Conservation (phyloP, 495 filamentous ascomycete species). For the Xylaria telfairii region DNA sequence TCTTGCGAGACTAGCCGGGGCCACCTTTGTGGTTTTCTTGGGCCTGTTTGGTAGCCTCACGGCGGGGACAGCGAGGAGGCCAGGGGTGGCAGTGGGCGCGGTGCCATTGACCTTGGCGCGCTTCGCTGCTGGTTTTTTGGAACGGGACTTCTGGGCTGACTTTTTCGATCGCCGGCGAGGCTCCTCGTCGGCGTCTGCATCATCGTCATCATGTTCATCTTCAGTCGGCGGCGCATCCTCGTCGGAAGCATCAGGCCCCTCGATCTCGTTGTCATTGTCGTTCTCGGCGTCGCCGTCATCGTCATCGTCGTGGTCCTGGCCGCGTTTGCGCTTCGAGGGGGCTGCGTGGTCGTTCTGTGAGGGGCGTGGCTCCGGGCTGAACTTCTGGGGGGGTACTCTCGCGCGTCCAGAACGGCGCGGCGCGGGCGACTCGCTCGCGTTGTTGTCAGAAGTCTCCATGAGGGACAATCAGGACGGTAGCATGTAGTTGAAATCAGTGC, state of each 20-base stretch:
- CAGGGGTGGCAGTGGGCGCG: constrained; percentile 48
- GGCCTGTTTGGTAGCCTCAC: constrained; percentile 65
- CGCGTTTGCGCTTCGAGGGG: constrained; percentile 62
- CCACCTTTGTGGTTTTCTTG: constrained; percentile 61
- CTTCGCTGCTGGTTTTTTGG: constrained; percentile 70
- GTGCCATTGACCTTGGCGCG: constrained; percentile 76
- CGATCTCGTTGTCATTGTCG: constrained; percentile 60
- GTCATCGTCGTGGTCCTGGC: constrained; percentile 53
- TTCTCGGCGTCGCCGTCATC: constrained; percentile 53
- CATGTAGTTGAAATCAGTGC: constrained; percentile 34
- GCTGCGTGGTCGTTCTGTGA: constrained; percentile 33
- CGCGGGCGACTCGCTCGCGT: constrained; percentile 59
- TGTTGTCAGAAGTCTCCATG: constrained; percentile 66
- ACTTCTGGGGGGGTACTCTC: constrained; percentile 73
- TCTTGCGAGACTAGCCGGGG: constrained; percentile 56
- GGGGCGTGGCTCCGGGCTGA: constrained; percentile 55
- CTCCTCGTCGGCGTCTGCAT: constrained; percentile 51
- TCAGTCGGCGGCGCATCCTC: constrained; percentile 41
- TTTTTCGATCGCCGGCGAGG: constrained; percentile 36
- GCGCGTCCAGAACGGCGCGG: constrained; percentile 81
- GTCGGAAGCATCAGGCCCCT: constrained; percentile 59
- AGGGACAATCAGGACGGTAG: constrained; percentile 49
- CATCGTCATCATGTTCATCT: constrained; percentile 44
- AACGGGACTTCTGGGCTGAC: constrained; percentile 37
- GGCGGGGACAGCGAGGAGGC: constrained; percentile 40